A percentile compares a stretch with the other conserved stretches of the same genome.
These are phyloP conservation scores for Russula virescens DNA, from an alignment of 768 basidiomycete genomes.

Conservation along the genomic window DNA sequence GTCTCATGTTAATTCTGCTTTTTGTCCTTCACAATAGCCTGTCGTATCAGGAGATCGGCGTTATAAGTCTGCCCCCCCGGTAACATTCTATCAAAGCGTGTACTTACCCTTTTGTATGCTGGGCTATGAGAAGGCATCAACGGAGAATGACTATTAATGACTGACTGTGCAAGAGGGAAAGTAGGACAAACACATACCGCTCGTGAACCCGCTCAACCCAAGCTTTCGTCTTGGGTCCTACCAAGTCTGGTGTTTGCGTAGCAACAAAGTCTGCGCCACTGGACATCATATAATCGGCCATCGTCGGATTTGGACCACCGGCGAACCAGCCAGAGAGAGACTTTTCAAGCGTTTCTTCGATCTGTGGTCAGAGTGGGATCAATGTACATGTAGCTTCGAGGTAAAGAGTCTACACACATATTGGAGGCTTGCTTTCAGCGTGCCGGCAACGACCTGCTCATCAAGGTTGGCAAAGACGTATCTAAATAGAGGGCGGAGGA, in stretches of 20 bases:
- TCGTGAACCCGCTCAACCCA: slow-evolving; percentile 37
- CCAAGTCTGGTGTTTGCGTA: slow-evolving; percentile 14
- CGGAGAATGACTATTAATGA: background rate
- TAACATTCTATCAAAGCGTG: background rate
- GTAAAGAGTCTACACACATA: slow-evolving; percentile 28
- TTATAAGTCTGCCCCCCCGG: slow-evolving; percentile 2
- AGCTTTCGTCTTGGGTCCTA: slow-evolving; percentile 34
- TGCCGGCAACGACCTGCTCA: slow-evolving; percentile 27
- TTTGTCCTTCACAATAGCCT: slow-evolving; percentile 30
- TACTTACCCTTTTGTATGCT: slow-evolving; percentile 32
- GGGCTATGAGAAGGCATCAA: slow-evolving; percentile 24
- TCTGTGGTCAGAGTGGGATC: slow-evolving; percentile 7
- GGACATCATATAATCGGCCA: slow-evolving; percentile 43
- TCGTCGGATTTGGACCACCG: slow-evolving; percentile 39
- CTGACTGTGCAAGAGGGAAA: no score
- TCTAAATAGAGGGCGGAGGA: slow-evolving; percentile 34
- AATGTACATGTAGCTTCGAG: background rate
- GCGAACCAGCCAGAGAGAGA: slow-evolving; percentile 32
- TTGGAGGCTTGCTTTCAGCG: slow-evolving; percentile 29
- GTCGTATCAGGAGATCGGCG: background rate
- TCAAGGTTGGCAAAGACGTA: slow-evolving; percentile 30
- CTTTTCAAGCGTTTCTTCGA: slow-evolving; percentile 16
- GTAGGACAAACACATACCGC: slow-evolving; percentile 28
- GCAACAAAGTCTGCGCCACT: slow-evolving; percentile 35
- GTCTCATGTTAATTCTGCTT: slow-evolving; percentile 16